Evolutionary conservation across 2,329 filamentous ascomycete species (phyloP).

Genomic region (Seiridium unicorne): DNA sequence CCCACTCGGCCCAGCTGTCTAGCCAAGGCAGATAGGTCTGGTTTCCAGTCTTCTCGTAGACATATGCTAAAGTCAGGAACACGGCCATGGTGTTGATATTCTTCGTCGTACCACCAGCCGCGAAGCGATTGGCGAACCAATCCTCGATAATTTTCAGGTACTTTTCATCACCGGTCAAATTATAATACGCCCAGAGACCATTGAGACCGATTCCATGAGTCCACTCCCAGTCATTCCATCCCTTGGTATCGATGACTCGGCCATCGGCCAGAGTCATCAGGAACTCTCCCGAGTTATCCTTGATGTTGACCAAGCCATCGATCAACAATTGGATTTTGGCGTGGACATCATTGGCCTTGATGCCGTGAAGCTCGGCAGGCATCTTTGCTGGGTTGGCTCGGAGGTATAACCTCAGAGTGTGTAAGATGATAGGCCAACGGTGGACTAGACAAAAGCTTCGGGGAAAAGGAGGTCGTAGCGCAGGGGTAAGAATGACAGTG

Average conservation of each 20-base stretch:
- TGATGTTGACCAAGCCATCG: slow-evolving; percentile 73
- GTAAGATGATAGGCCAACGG: neutral
- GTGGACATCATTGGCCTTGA: slow-evolving; percentile 47
- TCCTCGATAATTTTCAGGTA: slow-evolving; percentile 66
- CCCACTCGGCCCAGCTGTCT: slow-evolving; percentile 80
- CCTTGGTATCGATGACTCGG: slow-evolving; percentile 78
- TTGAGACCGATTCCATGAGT: slow-evolving; percentile 79
- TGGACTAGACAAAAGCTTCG: neutral
- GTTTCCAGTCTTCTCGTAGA: slow-evolving; percentile 75
- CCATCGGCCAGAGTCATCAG: slow-evolving; percentile 70
- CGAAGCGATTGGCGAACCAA: slow-evolving; percentile 71
- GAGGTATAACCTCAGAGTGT: neutral
- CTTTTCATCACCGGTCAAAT: slow-evolving; percentile 60
- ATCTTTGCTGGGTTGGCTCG: slow-evolving; percentile 23
- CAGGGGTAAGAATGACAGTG: neutral
- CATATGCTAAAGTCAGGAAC: slow-evolving; percentile 71
- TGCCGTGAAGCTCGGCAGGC: slow-evolving; percentile 41
- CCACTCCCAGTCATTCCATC: slow-evolving; percentile 83
- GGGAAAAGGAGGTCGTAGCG: neutral
- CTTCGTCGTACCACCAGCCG: slow-evolving; percentile 72
- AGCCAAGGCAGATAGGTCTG: slow-evolving; percentile 72
- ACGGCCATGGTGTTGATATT: slow-evolving; percentile 86
- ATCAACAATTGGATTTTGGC: slow-evolving; percentile 65
- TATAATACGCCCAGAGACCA: slow-evolving; percentile 80
- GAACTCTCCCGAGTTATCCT: slow-evolving; percentile 72